Evolutionary conservation across 352 stramenopile genomes (phyloP).

Genomic region (Phytophthora capsici): DNA sequence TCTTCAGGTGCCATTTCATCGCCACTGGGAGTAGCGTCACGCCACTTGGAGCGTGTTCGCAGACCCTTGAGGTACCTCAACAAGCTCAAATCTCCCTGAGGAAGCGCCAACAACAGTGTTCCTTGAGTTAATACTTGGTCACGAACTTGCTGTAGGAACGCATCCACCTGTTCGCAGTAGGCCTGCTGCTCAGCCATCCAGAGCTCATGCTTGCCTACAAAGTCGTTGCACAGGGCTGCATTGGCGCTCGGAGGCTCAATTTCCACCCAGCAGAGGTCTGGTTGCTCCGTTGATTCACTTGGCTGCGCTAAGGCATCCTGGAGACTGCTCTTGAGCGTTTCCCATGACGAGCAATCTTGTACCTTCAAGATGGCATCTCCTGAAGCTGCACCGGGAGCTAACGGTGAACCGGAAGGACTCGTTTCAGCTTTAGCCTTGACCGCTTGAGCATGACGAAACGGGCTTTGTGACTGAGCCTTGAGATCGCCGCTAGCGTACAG

Average conservation of each 20-base stretch:
- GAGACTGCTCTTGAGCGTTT: slow-evolving; percentile 44
- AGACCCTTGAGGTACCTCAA: slow-evolving; percentile 79
- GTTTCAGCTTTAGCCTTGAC: slow-evolving; percentile 26
- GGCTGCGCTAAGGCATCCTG: slow-evolving; percentile 21
- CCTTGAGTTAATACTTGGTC: slow-evolving; percentile 49
- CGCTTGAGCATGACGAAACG: slow-evolving; percentile 54
- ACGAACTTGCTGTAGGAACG: slow-evolving; percentile 53
- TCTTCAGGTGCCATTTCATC: slow-evolving; percentile 46
- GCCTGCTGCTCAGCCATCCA: slow-evolving; percentile 72
- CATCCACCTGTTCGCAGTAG: slow-evolving; percentile 59
- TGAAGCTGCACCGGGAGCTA: background rate
- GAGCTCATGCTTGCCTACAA: slow-evolving; percentile 60
- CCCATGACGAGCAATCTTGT: slow-evolving; percentile 42
- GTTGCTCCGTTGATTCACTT: slow-evolving; percentile 7
- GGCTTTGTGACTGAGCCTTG: slow-evolving; percentile 52
- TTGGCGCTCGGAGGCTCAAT: slow-evolving; percentile 56
- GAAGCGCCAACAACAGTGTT: slow-evolving; percentile 71
- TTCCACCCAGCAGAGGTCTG: slow-evolving; percentile 81
- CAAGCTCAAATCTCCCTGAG: slow-evolving; percentile 75
- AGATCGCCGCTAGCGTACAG: slow-evolving; percentile 72
- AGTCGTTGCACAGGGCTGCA: slow-evolving; percentile 50
- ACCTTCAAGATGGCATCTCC: slow-evolving; percentile 32
- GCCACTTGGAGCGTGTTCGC: slow-evolving; percentile 79
- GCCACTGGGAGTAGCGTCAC: slow-evolving; percentile 43
- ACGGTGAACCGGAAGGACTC: slow-evolving; percentile 3